Percentiles rank a stretch among this genome's conserved stretches.
Conservation (phyloP, 345 rosid genomes). For the Kandelia obovata region DNA sequence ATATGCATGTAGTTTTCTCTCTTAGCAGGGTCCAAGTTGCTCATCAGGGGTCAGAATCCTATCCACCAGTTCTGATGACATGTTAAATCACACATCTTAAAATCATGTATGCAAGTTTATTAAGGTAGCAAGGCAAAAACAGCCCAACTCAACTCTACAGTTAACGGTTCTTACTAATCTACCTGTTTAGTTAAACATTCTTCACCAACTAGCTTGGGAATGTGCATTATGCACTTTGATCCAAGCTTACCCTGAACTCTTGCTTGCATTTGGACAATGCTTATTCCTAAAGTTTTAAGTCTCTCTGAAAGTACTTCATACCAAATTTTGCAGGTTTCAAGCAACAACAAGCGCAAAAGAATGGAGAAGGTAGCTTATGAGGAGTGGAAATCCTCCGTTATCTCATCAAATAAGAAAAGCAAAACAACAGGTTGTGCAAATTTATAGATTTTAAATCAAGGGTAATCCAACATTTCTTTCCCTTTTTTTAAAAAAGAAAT, state of each 20-base stretch:
- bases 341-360: constrained; percentile 62
- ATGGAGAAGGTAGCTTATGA: constrained; percentile 57
- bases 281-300: background rate
- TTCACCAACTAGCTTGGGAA: background rate
- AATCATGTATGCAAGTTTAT: background rate
- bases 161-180: background rate
- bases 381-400: constrained; percentile 73
- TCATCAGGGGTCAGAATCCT: background rate
- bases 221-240: background rate
- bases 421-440: constrained; percentile 40
- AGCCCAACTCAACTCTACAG: background rate
- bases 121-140: too few relatives aligned
- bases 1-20: background rate
- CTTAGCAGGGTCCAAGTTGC: too few relatives aligned
- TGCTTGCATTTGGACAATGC: background rate
- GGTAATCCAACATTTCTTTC: background rate
- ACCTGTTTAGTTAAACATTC: background rate
- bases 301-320: background rate
- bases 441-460: background rate
- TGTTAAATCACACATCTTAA: background rate
- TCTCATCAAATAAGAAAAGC: constrained; percentile 45
- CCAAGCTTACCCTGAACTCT: background rate
- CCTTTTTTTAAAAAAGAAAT: background rate
- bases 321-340: constrained; percentile 45
- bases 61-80: background rate